Evolutionary conservation across 495 filamentous ascomycete genomes (phyloP), one percentile per base, ranked within the genome.

Genomic region (Margaritispora aquatica): DNA sequence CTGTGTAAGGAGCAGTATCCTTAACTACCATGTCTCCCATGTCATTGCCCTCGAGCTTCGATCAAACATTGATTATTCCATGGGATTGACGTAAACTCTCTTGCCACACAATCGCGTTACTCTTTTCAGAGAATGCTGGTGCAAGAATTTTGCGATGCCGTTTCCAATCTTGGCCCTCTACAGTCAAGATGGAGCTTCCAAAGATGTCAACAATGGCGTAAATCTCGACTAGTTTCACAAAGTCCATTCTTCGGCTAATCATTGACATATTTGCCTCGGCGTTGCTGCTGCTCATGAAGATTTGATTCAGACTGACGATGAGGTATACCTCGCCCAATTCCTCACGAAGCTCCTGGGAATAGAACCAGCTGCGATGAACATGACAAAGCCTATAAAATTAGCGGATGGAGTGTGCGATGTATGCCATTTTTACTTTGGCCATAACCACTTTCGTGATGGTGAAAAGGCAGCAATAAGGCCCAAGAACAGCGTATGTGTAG

Each of bases 51-150:
- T 51, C 62, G 1, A 27, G 22, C 10, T 48, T 55, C 19, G 47
- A 29, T 59, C 65, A 64, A 19, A 50, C 26, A 0, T 48, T 27
- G 5, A 62, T 36, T 55, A 67, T 64, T 1, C 46, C 50, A 15
- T 41, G 9, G 1, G 59, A 51, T 49, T 67, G 65, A 21, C 41
- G 22, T 20, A 64, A 21, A 52, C 59, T 63, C 48, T 67, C 65
- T 23, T 58, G 44, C 27, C 48, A 67, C 2, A 88, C 84, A 41
- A 85, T 57, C 2, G 77, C 75, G 50, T 87, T 87, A 70, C 88
- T 89, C 72, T 78, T 85, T 73, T 89, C 87, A 34, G 82, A 82
- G 66, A 90, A 90, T 21, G 80, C 80, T 13, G 84, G 82, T 29
- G 80, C 79, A 0, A 84, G 86, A 26, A 87, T 79, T 69, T 85